Percentiles rank a stretch among this genome's conserved stretches.
These are phyloP conservation scores for Aspergillus quadricinctus DNA, from an alignment of 2,329 filamentous ascomycete species.

Conservation along the genomic window DNA sequence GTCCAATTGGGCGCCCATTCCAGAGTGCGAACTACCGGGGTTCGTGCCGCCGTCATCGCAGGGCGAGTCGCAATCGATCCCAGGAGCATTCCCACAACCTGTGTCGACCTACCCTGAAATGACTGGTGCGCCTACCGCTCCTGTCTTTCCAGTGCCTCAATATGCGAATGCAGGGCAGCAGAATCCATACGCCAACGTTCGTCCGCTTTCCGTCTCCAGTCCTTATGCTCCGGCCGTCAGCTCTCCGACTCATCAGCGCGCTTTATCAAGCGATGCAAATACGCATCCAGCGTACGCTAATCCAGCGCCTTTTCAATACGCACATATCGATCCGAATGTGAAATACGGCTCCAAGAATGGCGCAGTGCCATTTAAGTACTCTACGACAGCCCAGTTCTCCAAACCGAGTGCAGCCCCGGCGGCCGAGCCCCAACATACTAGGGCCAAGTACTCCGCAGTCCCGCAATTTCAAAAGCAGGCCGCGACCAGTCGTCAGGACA, in stretches of 20 bases:
- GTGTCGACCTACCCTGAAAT: constrained; percentile 18
- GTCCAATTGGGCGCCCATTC: constrained; percentile 36
- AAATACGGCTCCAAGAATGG: constrained; percentile 34
- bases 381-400: constrained; percentile 23
- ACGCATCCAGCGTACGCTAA: constrained; percentile 26
- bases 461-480: constrained; percentile 18
- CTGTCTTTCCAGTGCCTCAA: constrained; percentile 25
- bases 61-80: constrained; percentile 21
- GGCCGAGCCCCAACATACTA: constrained; percentile 6
- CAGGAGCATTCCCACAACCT: constrained; percentile 28
- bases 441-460: constrained; percentile 11
- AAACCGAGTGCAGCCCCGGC: constrained; percentile 9
- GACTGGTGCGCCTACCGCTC: constrained; percentile 16
- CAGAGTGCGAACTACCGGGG: constrained; percentile 38
- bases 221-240: constrained; percentile 9
- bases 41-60: constrained; percentile 39
- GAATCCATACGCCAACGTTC: constrained; percentile 17
- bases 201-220: constrained; percentile 9
- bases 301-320: constrained; percentile 35
- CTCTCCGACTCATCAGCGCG: constrained; percentile 27
- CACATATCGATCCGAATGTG: constrained; percentile 36
- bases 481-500: constrained; percentile 19
- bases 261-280: constrained; percentile 23
- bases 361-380: constrained; percentile 20
- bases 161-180: constrained; percentile 25